These are phyloP conservation scores for Aspergillus biplanus DNA, from an alignment of 495 filamentous ascomycete species.

Conservation along the genomic window DNA sequence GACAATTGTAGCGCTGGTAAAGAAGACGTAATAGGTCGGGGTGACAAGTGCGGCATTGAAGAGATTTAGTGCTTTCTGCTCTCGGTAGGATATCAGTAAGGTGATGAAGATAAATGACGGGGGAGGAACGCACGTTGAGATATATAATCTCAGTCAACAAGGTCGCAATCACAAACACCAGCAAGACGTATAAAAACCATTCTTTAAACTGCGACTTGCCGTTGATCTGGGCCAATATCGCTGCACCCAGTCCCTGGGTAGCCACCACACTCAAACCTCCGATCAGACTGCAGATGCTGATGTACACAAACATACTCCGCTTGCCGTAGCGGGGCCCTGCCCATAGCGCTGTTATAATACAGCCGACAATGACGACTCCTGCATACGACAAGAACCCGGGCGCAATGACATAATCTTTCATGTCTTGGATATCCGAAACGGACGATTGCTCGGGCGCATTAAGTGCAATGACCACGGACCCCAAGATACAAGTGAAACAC, in stretches of 20 bases:
- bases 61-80: conserved; percentile 95
- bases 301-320: conserved; percentile 96
- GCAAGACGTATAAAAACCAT: conserved; percentile 92
- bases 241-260: conserved; percentile 91
- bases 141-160: conserved; percentile 92
- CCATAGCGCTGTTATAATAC: conserved; percentile 75
- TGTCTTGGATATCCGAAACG: conserved; percentile 86
- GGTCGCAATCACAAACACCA: conserved; percentile 88
- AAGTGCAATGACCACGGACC: conserved; percentile 89
- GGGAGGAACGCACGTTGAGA: conserved; percentile 73
- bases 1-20: conserved; percentile 92
- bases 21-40: conserved; percentile 97
- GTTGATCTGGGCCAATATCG: conserved; percentile 82
- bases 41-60: conserved; percentile 98
- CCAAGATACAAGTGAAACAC: conserved; percentile 93
- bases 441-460: conserved; percentile 89
- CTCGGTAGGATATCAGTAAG: conserved; percentile 29
- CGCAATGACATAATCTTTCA: conserved; percentile 84
- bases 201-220: conserved; percentile 90
- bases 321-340: conserved; percentile 89
- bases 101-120: background rate
- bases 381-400: conserved; percentile 87
- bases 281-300: conserved; percentile 92
- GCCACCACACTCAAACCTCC: conserved; percentile 94
- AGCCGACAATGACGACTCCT: conserved; percentile 79